phyloP scores from a whole-genome alignment of 331 rosid species.

The Telfairia occidentalis region DNA sequence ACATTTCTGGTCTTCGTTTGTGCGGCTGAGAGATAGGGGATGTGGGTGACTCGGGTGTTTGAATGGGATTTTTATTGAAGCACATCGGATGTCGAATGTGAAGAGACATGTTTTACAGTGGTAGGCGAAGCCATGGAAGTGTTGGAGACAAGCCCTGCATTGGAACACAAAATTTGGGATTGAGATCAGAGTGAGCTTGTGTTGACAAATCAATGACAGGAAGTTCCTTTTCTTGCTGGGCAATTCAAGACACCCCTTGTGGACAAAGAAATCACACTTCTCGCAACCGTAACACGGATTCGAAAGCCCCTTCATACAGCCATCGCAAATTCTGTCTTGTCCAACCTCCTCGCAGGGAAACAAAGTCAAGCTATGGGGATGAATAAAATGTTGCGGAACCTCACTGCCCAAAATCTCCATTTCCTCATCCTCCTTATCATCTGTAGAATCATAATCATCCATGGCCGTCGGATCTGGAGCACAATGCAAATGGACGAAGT shows the following conservation, averaged over 20 bases:
- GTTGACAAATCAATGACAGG: neutral
- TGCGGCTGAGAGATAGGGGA: neutral
- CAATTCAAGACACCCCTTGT: neutral
- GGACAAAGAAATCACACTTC: neutral
- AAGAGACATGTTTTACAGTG: neutral
- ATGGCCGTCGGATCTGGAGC: neutral
- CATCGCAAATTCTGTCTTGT: neutral
- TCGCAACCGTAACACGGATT: neutral
- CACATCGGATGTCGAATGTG: neutral
- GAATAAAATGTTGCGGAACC: constrained; percentile 1
- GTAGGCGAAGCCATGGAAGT: constrained; percentile 8
- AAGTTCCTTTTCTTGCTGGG: neutral
- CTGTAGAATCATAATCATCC: neutral
- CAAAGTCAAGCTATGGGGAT: neutral
- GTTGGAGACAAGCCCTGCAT: neutral
- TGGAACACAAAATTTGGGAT: constrained; percentile 7
- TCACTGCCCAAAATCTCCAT: neutral
- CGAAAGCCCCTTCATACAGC: neutral
- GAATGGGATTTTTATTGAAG: neutral
- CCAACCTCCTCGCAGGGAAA: neutral
- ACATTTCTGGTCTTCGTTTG: neutral
- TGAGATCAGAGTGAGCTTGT: neutral
- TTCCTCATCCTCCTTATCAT: neutral
- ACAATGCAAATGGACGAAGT: constrained; percentile 2
- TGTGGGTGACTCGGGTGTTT: neutral